phyloP scores from a whole-genome alignment of 75 land plant species.

The Sequoia sempervirens region DNA sequence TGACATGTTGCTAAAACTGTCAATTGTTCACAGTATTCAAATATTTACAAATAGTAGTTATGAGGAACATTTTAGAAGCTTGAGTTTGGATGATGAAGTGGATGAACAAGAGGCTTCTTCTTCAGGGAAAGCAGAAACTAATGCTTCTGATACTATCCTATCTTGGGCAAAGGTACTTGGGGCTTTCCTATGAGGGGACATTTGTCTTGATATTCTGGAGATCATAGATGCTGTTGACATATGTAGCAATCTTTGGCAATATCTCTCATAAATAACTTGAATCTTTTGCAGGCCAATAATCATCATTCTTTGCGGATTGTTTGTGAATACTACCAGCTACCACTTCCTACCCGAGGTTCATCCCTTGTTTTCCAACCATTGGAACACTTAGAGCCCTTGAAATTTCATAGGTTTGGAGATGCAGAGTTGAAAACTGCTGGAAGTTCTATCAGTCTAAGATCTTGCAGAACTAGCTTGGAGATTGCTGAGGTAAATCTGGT shows the following conservation, averaged over 20 bases:
- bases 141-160: slow-evolving; percentile 43
- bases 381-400: slow-evolving; percentile 76
- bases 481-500: slow-evolving; percentile 61
- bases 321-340: slow-evolving; percentile 65
- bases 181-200: not conserved
- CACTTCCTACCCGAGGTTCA: slow-evolving; percentile 65
- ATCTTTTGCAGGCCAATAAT: slow-evolving; percentile 37
- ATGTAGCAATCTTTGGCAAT: not conserved
- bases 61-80: slow-evolving; percentile 25
- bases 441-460: slow-evolving; percentile 50
- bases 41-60: slow-evolving; percentile 1
- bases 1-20: not conserved
- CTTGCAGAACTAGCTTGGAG: slow-evolving; percentile 70
- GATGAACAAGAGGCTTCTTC: slow-evolving; percentile 62
- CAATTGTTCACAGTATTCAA: not conserved
- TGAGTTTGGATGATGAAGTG: slow-evolving; percentile 49
- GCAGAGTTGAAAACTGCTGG: slow-evolving; percentile 51
- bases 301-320: slow-evolving; percentile 64
- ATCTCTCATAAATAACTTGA: not conserved
- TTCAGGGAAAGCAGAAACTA: slow-evolving; percentile 68
- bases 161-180: slow-evolving; percentile 83
- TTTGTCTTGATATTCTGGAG: not conserved
- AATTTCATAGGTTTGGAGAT: slow-evolving; percentile 62
- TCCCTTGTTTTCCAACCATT: slow-evolving; percentile 59
- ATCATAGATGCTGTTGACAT: not conserved